Evolutionary conservation across 805 yeast species (phyloP).

Genomic region (Zygoascus biomembranicola): DNA sequence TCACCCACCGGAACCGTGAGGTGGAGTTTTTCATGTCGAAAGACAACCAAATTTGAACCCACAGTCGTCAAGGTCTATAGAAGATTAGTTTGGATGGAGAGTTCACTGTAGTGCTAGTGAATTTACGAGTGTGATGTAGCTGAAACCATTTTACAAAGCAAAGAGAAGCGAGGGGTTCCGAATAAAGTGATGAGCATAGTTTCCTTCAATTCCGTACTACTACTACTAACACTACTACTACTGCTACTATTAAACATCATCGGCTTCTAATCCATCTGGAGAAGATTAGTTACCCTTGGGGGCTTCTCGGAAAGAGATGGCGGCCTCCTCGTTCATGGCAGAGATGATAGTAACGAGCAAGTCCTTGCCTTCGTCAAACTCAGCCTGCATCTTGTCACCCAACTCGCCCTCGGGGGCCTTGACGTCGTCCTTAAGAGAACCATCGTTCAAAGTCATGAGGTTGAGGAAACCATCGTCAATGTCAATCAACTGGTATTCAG

Average conservation of each 20-base stretch:
- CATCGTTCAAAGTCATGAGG: conserved; percentile 84
- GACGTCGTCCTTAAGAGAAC: conserved; percentile 99
- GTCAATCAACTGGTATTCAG: conserved; percentile 92
- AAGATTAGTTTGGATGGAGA: no score
- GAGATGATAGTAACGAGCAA: conserved; percentile 92
- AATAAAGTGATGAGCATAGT: no score
- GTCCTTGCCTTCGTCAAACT: conserved; percentile 97
- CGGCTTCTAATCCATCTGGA: background rate
- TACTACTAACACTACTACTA: no score
- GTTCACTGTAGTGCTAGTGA: no score
- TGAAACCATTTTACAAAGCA: no score
- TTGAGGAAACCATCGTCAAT: conserved; percentile 97
- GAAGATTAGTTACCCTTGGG: conserved; percentile 45
- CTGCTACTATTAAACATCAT: background rate
- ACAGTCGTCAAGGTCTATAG: no score
- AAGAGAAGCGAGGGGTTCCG: no score
- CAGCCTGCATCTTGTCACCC: conserved; percentile 86
- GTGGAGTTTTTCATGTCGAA: no score
- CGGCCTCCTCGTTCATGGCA: conserved; percentile 99
- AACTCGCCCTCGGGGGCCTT: conserved; percentile 96
- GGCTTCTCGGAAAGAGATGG: conserved; percentile 97
- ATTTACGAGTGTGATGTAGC: no score
- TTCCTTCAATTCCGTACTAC: background rate
- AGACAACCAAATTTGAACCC: no score
- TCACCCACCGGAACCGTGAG: no score